Conservation (phyloP, 768 basidiomycete species). For the Leucocoprinus birnbaumii region DNA sequence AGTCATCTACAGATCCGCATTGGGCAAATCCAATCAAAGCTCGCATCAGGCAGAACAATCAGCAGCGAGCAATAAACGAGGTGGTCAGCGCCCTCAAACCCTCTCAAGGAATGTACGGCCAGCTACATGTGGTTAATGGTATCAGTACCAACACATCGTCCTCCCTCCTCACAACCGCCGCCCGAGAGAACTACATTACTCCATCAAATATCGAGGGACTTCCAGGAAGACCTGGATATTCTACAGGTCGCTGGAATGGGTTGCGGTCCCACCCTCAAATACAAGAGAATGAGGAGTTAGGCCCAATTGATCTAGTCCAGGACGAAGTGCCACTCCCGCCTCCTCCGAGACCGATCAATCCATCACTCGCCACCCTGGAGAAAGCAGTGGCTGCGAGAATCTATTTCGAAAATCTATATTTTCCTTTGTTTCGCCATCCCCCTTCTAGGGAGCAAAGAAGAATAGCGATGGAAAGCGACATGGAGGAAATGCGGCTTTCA, state of each 20-base stretch:
- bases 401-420: conserved; percentile 92
- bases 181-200: conserved; percentile 59
- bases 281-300: conserved; percentile 54
- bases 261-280: conserved; percentile 66
- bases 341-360: conserved; percentile 63
- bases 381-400: conserved; percentile 90
- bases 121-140: conserved; percentile 79
- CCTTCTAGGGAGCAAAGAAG: conserved; percentile 84
- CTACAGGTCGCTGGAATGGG: conserved; percentile 59
- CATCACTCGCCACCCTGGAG: conserved; percentile 89
- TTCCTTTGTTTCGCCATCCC: conserved; percentile 79
- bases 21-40: conserved; percentile 91
- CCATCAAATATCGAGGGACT: conserved; percentile 45
- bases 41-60: conserved; percentile 61
- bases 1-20: conserved; percentile 60
- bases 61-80: conserved; percentile 73
- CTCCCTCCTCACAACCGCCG: conserved; percentile 70
- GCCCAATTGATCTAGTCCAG: conserved; percentile 25
- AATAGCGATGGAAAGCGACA: conserved; percentile 85
- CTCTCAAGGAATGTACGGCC: conserved; percentile 40
- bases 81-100: conserved; percentile 70
- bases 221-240: conserved; percentile 53
- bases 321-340: conserved; percentile 29
- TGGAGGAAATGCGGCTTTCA: conserved; percentile 67
- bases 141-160: conserved; percentile 69